Percentiles rank a stretch among this genome's conserved stretches.
Evolutionary conservation across 192 early-diverging fungal genomes (phyloP).

Genomic region (Backusella westeae): DNA sequence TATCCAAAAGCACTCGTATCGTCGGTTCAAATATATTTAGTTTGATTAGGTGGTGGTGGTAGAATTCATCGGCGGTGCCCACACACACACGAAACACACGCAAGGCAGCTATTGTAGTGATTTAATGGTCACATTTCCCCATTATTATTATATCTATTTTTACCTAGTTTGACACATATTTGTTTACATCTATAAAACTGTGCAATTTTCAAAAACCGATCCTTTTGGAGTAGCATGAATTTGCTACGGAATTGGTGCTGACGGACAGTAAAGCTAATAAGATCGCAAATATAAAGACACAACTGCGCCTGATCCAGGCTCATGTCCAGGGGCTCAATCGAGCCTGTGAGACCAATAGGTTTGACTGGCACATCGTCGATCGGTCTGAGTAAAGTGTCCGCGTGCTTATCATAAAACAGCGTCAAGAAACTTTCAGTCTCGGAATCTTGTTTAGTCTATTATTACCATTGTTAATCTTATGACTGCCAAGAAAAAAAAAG

Average conservation of each 20-base stretch:
- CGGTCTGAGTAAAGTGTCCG: constrained; percentile 60
- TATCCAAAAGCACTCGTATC: constrained; percentile 58
- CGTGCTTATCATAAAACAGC: constrained; percentile 74
- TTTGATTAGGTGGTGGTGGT: constrained; percentile 73
- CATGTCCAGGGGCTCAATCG: constrained; percentile 21
- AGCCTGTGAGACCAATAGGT: constrained; percentile 26
- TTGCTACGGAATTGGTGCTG: constrained; percentile 76
- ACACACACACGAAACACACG: constrained; percentile 78
- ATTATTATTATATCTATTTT: background rate
- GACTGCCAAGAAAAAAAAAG: background rate
- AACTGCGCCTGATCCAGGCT: constrained; percentile 35
- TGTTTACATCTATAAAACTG: constrained; percentile 67
- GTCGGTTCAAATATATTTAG: constrained; percentile 70
- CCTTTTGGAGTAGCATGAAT: constrained; percentile 67
- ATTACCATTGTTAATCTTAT: background rate
- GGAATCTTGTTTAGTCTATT: constrained; percentile 37
- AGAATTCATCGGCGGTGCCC: constrained; percentile 81
- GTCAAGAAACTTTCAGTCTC: constrained; percentile 76
- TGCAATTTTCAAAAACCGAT: constrained; percentile 57
- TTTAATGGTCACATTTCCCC: background rate
- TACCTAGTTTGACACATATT: constrained; percentile 70
- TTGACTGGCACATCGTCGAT: constrained; percentile 48
- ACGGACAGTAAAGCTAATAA: constrained; percentile 70
- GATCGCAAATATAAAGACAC: constrained; percentile 69
- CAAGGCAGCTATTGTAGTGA: constrained; percentile 62